A percentile compares a stretch with the other conserved stretches of the same genome.
phyloP scores from a whole-genome alignment of 441 rosid species.

The Croton laevigatus region DNA sequence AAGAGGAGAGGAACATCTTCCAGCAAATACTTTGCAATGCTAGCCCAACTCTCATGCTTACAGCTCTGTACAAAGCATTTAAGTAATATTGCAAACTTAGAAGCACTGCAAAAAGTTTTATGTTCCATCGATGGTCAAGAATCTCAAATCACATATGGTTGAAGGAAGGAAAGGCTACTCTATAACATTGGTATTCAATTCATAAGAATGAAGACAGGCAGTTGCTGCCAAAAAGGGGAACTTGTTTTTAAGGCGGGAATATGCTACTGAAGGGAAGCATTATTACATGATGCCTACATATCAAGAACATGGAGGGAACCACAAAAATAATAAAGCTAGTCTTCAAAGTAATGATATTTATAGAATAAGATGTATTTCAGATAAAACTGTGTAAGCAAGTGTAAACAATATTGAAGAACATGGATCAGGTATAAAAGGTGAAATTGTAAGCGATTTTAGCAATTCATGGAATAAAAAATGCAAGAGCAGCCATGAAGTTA shows the following conservation, averaged over 20 bases:
- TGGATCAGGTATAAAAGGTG: not conserved
- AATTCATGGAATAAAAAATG: not conserved
- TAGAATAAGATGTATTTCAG: not conserved
- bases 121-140: not conserved
- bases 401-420: not conserved
- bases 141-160: not conserved
- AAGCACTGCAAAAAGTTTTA: not conserved
- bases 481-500: not conserved
- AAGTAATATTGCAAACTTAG: not conserved
- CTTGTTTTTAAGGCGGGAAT: not conserved
- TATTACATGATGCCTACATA: not conserved
- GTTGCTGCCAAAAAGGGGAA: not conserved
- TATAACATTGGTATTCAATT: not conserved
- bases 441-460: constrained; percentile 5
- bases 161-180: not conserved
- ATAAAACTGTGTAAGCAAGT: not conserved
- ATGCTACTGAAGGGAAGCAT: not conserved
- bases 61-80: constrained; percentile 24
- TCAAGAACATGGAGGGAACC: not conserved
- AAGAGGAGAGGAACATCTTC: constrained; percentile 78
- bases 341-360: not conserved
- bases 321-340: not conserved
- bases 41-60: constrained; percentile 28
- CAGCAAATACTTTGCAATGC: constrained; percentile 61
- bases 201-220: not conserved